Percentiles rank a stretch among this genome's conserved stretches.
Conservation (phyloP, 495 filamentous ascomycete species). For the Lentithecium fluviatile region DNA sequence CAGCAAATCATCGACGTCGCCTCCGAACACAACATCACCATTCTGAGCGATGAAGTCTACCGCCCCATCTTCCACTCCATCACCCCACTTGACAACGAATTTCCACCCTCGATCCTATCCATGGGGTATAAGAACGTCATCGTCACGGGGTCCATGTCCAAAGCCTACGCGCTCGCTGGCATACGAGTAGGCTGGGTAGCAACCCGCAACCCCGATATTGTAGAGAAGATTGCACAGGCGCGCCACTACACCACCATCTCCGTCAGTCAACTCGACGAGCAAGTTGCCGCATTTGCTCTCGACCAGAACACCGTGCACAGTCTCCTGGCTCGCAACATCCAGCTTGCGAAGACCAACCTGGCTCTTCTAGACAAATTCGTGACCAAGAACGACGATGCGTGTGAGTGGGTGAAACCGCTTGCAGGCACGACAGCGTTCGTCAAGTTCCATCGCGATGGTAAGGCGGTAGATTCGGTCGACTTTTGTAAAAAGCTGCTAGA, state of each 20-base stretch:
- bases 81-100: constrained; percentile 53
- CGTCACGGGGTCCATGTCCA: constrained; percentile 78
- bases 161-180: constrained; percentile 82
- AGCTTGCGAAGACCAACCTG: constrained; percentile 70
- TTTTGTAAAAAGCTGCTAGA: constrained; percentile 71
- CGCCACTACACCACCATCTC: constrained; percentile 86
- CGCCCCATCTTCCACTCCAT: constrained; percentile 83
- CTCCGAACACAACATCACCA: constrained; percentile 57
- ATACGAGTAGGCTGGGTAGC: constrained; percentile 84
- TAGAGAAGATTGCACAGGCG: constrained; percentile 63
- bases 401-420: constrained; percentile 71
- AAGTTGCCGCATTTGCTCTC: constrained; percentile 73
- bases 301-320: constrained; percentile 60
- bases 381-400: constrained; percentile 59
- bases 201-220: constrained; percentile 59
- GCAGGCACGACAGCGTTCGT: constrained; percentile 84
- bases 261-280: constrained; percentile 78
- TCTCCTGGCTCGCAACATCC: constrained; percentile 67
- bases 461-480: constrained; percentile 65
- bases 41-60: constrained; percentile 84
- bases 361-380: constrained; percentile 68
- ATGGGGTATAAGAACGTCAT: constrained; percentile 70
- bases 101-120: constrained; percentile 68
- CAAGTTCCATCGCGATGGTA: constrained; percentile 63
- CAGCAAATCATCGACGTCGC: constrained; percentile 65